Evolutionary conservation across 306 rosid species (phyloP).

Genomic region (Herpetospermum pedunculosum): DNA sequence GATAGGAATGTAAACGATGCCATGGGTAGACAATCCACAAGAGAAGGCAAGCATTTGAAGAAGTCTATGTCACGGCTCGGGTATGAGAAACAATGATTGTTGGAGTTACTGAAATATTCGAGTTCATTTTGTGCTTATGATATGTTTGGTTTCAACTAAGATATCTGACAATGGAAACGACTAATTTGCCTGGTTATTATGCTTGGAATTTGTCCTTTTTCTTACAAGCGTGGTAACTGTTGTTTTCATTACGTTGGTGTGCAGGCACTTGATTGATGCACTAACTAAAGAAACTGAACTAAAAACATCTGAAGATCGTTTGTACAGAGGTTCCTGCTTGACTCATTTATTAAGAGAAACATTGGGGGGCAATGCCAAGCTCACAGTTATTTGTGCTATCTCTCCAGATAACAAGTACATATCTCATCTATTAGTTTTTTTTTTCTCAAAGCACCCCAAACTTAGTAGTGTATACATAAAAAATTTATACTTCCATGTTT

Average conservation of each 20-base stretch:
- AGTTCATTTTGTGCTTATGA: not conserved
- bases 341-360: slow-evolving; percentile 62
- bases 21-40: slow-evolving; percentile 39
- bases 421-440: not conserved
- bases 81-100: slow-evolving; percentile 22
- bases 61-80: slow-evolving; percentile 86
- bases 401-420: slow-evolving; percentile 57
- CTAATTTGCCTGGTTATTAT: not conserved
- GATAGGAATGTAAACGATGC: slow-evolving; percentile 59
- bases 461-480: not conserved
- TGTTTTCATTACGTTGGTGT: slow-evolving; percentile 15
- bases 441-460: not conserved
- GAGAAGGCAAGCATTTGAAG: slow-evolving; percentile 57
- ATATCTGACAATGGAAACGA: not conserved
- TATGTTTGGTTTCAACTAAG: not conserved
- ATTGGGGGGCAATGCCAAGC: slow-evolving; percentile 84
- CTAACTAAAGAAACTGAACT: slow-evolving; percentile 37
- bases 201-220: not conserved
- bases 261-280: slow-evolving; percentile 62
- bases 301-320: slow-evolving; percentile 36
- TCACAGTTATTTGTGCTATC: slow-evolving; percentile 71
- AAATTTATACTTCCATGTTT: not conserved
- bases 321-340: slow-evolving; percentile 53
- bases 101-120: not conserved
- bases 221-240: not conserved